These are phyloP conservation scores for Backusella tuberculispora DNA, from an alignment of 192 early-diverging fungal genomes.

Conservation along the genomic window DNA sequence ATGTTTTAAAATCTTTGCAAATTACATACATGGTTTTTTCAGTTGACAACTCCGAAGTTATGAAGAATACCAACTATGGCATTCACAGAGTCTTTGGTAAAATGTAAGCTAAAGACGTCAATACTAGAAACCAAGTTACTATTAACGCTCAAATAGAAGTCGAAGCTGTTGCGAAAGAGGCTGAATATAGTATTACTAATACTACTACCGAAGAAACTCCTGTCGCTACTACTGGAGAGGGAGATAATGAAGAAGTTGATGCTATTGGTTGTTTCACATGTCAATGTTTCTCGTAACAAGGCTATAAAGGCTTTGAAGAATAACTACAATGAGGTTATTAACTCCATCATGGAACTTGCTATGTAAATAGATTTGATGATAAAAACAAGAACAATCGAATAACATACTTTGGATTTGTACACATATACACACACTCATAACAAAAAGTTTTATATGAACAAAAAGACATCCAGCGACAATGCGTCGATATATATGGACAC, in stretches of 20 bases:
- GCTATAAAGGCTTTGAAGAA: constrained; percentile 92
- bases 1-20: constrained; percentile 16
- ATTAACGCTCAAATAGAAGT: constrained; percentile 64
- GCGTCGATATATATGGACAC: too few species aligned
- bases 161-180: constrained; percentile 52
- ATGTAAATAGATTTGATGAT: background rate
- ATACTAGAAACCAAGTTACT: constrained; percentile 71
- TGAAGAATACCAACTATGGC: constrained; percentile 85
- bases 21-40: constrained; percentile 72
- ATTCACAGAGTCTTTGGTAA: constrained; percentile 98
- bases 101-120: constrained; percentile 86
- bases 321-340: constrained; percentile 90
- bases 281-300: constrained; percentile 82
- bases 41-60: constrained; percentile 91
- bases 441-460: background rate
- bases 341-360: constrained; percentile 86
- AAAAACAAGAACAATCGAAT: background rate
- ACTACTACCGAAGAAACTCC: constrained; percentile 74
- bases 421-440: background rate
- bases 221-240: constrained; percentile 81
- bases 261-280: constrained; percentile 92
- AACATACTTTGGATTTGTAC: background rate
- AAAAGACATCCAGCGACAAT: too few species aligned
- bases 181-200: constrained; percentile 45
- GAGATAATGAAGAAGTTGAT: constrained; percentile 98